Evolutionary conservation across 352 stramenopile genomes (phyloP).

Genomic region (Pythium rhizo-oryzae): DNA sequence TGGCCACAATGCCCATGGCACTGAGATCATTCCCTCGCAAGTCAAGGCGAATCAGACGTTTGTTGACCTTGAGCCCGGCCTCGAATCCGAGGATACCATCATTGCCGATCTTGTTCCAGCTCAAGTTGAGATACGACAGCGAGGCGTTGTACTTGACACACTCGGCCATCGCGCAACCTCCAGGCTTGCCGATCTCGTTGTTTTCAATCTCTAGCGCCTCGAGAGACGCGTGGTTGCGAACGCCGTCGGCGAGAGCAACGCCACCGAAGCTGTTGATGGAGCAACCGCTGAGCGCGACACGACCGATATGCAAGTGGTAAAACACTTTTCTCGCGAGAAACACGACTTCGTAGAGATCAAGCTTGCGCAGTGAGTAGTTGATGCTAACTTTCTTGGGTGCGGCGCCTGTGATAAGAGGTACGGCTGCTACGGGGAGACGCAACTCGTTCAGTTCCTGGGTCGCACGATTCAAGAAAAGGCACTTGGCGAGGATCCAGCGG

Average conservation of each 20-base stretch:
- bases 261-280: constrained; percentile 53
- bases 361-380: constrained; percentile 47
- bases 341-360: constrained; percentile 61
- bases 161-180: constrained; percentile 60
- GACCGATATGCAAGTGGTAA: constrained; percentile 63
- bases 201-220: constrained; percentile 72
- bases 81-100: constrained; percentile 51
- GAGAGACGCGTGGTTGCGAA: constrained; percentile 67
- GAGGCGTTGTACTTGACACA: constrained; percentile 60
- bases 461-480: constrained; percentile 60
- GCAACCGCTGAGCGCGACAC: constrained; percentile 65
- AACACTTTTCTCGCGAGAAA: constrained; percentile 75
- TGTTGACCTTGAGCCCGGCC: constrained; percentile 51
- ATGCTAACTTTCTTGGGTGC: constrained; percentile 37
- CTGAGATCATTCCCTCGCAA: constrained; percentile 69
- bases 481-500: constrained; percentile 69
- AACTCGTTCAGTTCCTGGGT: constrained; percentile 65
- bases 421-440: constrained; percentile 32
- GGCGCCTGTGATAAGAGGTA: constrained; percentile 17
- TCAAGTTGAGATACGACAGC: constrained; percentile 72
- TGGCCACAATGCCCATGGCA: constrained; percentile 47
- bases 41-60: constrained; percentile 55
- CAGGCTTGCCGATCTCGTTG: constrained; percentile 50
- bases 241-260: constrained; percentile 56
- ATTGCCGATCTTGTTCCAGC: constrained; percentile 75